Base-by-base conservation (phyloP, 306 rosid genomes). In the Begonia masoniana region DNA sequence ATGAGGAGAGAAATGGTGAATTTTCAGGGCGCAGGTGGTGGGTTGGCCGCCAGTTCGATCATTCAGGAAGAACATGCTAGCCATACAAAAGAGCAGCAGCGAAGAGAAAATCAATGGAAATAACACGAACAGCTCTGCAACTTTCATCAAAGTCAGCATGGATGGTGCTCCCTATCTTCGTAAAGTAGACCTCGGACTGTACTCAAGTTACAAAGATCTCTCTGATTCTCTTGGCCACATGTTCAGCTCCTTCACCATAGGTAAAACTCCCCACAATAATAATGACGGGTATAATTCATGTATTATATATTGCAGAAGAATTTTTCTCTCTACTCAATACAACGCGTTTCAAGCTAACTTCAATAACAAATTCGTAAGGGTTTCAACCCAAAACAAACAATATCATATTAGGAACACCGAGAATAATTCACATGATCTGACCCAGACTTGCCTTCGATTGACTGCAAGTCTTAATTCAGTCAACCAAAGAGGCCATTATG, bases 161-260 rank as follows among this genome's bases (percentile, higher is more conserved):
- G 94, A 91, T 36, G 99, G 99, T 36, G 99, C 99, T 17, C 99
- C 99, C 35, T 91, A 85, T 49, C 99, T 91, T 35, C 94, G 99
- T 46, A 86, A 91, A 43, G 81, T 91, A 41, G 99, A 86, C 65
- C 67, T 91, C 51, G 77, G 41, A 54, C 67, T 75, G 51, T 83
- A 71, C 79, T 81, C 68, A 36, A 67, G 68, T 56, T 91, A 91
- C 76, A 80, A 71, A 15, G 51, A 86, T 19, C 94, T 91, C 62
- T 83, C 84, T 50, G 79, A 81, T 74, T 88, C 96, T 68, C 74
- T 91, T 0, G 82, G 75, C 72, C 83, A 83, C 14, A 79, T 91
- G 92, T 86, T 91, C 70, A 79, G 73, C 54, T 73, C 94, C 69
- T 82, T 89, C 79, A 77, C 97, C 66, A 70, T 50, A 12, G 50